Evolutionary conservation across 2,329 filamentous ascomycete genomes (phyloP).

Genomic region (Colletotrichum australisinense): DNA sequence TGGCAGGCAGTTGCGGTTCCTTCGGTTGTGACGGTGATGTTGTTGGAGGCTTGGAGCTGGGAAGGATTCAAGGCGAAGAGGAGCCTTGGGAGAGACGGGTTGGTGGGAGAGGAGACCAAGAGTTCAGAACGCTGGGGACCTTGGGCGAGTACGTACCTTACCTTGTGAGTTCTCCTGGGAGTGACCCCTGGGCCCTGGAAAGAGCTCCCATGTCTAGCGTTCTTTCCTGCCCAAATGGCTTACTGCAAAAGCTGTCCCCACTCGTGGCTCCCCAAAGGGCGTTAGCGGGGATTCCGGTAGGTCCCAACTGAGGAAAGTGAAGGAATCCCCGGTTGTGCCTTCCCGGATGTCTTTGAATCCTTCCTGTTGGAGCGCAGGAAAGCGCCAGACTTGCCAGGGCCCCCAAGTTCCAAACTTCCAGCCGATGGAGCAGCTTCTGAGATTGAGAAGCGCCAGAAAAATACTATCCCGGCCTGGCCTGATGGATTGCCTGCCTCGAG

Average conservation of each 20-base stretch:
- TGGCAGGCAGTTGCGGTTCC: no score
- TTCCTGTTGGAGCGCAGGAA: constrained; percentile 9
- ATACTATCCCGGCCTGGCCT: background rate
- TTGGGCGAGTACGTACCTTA: background rate
- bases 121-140: no score
- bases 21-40: constrained; percentile 7
- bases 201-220: constrained; percentile 13
- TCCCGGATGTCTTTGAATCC: constrained; percentile 7
- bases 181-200: background rate
- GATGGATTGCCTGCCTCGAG: constrained; percentile 2
- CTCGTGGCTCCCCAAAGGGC: constrained; percentile 17
- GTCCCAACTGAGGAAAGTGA: constrained; percentile 1
- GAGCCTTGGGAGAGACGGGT: background rate
- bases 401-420: background rate
- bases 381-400: background rate
- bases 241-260: background rate
- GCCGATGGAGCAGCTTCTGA: background rate
- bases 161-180: background rate
- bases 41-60: background rate
- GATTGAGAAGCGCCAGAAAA: background rate
- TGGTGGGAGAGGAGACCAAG: constrained; percentile 8
- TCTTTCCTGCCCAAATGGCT: constrained; percentile 11
- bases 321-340: constrained; percentile 16
- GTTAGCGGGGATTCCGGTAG: constrained; percentile 11
- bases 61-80: background rate